These are phyloP conservation scores for Fusarium begoniae DNA, from an alignment of 2,329 filamentous ascomycete genomes.

Conservation along the genomic window DNA sequence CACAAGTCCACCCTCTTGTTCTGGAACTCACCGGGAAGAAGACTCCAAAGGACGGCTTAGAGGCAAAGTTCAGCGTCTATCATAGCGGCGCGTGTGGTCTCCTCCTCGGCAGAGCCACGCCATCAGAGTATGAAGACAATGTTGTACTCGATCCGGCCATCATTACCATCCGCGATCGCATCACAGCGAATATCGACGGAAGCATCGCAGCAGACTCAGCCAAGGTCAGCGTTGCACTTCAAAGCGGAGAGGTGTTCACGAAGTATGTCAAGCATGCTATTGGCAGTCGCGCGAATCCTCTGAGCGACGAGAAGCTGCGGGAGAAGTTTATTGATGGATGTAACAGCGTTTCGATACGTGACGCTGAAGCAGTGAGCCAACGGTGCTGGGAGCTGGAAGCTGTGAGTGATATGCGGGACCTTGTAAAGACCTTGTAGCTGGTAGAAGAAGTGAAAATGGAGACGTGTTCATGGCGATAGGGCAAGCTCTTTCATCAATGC, in stretches of 20 bases:
- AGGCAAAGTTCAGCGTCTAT: conserved; percentile 11
- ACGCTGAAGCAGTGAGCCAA: neutral
- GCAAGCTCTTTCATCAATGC: too few species aligned
- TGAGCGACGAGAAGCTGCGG: neutral
- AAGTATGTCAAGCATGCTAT: neutral
- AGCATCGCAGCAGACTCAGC: neutral
- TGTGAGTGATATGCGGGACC: neutral
- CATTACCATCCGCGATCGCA: neutral
- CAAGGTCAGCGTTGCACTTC: neutral
- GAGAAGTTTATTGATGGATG: neutral
- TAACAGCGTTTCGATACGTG: neutral
- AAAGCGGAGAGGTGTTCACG: neutral
- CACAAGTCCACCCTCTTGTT: neutral
- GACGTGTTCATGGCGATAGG: neutral
- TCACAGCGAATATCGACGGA: neutral
- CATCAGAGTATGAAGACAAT: neutral
- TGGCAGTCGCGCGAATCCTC: neutral
- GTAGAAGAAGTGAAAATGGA: neutral
- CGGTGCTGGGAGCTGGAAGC: neutral
- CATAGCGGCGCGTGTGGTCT: neutral
- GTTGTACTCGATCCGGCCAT: neutral
- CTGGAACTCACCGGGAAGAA: conserved; percentile 1
- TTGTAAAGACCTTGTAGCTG: neutral
- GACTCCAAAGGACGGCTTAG: neutral
- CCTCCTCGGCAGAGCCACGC: neutral